A percentile compares a stretch with the other conserved stretches of the same genome.
Evolutionary conservation across 306 rosid genomes (phyloP).

Genomic region (Cucumis sativus): DNA sequence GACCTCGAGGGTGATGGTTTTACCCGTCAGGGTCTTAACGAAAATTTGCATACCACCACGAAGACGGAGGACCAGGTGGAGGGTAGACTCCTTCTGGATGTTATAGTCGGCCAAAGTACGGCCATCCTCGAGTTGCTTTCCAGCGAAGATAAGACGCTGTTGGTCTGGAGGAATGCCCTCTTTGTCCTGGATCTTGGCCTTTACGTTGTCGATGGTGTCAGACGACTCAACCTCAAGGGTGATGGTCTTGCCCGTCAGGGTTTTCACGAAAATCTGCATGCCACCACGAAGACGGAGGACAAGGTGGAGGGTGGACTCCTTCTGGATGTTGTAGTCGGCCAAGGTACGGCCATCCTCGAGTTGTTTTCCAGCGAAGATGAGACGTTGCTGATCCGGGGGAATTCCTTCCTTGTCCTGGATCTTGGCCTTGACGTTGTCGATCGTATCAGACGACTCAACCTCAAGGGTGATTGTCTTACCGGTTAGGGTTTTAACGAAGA

Average conservation of each 20-base stretch:
- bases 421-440: background rate
- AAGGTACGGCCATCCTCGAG: conserved; percentile 9
- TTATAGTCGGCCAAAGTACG: conserved; percentile 13
- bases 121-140: conserved; percentile 37
- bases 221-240: background rate
- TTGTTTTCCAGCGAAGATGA: conserved; percentile 8
- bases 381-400: background rate
- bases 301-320: conserved; percentile 3
- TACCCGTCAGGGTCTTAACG: background rate
- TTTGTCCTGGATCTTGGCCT: conserved; percentile 1
- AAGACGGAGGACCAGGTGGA: conserved; percentile 32
- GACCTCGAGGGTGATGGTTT: background rate
- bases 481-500: conserved; percentile 34
- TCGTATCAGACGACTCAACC: conserved; percentile 27
- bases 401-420: conserved; percentile 1
- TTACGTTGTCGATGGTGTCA: background rate
- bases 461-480: conserved; percentile 15
- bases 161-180: background rate
- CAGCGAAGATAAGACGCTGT: conserved; percentile 10
- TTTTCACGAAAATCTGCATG: conserved; percentile 18
- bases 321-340: conserved; percentile 6
- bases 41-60: conserved; percentile 8
- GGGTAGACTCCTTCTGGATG: background rate
- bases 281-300: conserved; percentile 10
- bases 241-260: conserved; percentile 3